phyloP scores from a whole-genome alignment of 2,329 filamentous ascomycete genomes.

The Scedosporium aurantiacum region DNA sequence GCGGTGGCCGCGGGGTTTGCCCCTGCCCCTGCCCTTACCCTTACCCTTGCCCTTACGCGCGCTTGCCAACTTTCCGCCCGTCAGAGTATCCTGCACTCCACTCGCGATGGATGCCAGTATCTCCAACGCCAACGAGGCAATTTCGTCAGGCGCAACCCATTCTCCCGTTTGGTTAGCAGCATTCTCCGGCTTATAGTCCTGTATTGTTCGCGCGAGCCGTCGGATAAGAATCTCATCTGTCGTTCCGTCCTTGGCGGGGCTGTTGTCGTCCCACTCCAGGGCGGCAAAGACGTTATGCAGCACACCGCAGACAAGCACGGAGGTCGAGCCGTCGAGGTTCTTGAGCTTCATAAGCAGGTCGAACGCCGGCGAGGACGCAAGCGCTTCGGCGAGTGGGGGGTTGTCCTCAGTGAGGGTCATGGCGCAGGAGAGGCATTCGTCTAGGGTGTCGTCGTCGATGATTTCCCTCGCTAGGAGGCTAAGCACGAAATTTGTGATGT shows the following conservation, averaged over 20 bases:
- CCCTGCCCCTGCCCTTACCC: not conserved
- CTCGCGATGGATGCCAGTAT: conserved; percentile 55
- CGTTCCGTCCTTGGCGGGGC: conserved; percentile 33
- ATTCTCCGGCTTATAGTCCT: conserved; percentile 14
- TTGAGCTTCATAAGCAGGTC: conserved; percentile 37
- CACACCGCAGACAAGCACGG: conserved; percentile 47
- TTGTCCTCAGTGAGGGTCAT: conserved; percentile 52
- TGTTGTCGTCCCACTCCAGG: conserved; percentile 41
- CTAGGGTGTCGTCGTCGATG: conserved; percentile 28
- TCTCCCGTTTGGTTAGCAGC: conserved; percentile 5
- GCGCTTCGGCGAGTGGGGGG: conserved; percentile 35
- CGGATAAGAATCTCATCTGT: conserved; percentile 41
- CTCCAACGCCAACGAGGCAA: conserved; percentile 46
- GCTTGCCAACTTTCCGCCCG: conserved; percentile 20
- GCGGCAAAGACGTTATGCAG: conserved; percentile 51
- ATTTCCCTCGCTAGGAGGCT: conserved; percentile 31
- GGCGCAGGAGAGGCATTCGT: conserved; percentile 35
- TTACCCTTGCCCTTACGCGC: conserved; percentile 20
- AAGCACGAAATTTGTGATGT: conserved; percentile 43
- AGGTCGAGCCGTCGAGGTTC: conserved; percentile 33
- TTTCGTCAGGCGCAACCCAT: conserved; percentile 31
- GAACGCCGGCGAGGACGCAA: conserved; percentile 42
- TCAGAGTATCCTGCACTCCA: conserved; percentile 39
- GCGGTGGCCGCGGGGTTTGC: conserved; percentile 27
- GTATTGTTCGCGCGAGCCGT: conserved; percentile 28